Evolutionary conservation across 345 rosid genomes (phyloP), one percentile per base, ranked within the genome.

Genomic region (Syzygium grande): DNA sequence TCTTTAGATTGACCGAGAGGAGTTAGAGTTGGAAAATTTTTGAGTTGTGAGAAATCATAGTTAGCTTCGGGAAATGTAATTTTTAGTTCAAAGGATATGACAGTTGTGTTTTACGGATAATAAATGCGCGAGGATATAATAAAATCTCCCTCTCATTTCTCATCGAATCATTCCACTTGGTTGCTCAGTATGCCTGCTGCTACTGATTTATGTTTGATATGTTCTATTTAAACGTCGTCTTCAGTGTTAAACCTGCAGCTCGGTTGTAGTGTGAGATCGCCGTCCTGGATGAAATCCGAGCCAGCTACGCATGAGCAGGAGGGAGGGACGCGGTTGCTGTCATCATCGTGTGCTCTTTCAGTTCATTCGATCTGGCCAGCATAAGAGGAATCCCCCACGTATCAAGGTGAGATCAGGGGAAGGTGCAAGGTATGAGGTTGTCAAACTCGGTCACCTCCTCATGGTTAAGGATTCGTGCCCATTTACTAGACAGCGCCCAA

Each of bases 31-130:
- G 86, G 61, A 85, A 84, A 78, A 86, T 29, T 65, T 86, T 87
- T 88, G 88, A 86, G 84, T n/a, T 54, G 84, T 53, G 91, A 87
- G 91, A 85, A 59, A 51, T 65, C 86, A 41, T 78, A 51, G 87
- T 80, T 85, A 85, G 87, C 63, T 85, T 85, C 77, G 46, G 49
- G 80, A 73, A 68, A 73, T 34, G 49, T 34, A 34, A 73, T 38
- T 17, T 43, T 46, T 21, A 23, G 38, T 84, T 46, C 61, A 51
- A 84, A 51, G 41, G 80, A 73, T 27, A 21, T 51, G 85, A 34
- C 38, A 51, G 11, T 25, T 51, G 55, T 51, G 38, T 84, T 84
- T 43, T 49, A 22, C 54, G 23, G 54, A 49, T 22, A 49, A 49
- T 23, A 23, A 46, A 83, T 8, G n/a, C 34, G 12, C 17, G 12